Conservation (phyloP, 306 rosid species). For the Herpetospermum pedunculosum region DNA sequence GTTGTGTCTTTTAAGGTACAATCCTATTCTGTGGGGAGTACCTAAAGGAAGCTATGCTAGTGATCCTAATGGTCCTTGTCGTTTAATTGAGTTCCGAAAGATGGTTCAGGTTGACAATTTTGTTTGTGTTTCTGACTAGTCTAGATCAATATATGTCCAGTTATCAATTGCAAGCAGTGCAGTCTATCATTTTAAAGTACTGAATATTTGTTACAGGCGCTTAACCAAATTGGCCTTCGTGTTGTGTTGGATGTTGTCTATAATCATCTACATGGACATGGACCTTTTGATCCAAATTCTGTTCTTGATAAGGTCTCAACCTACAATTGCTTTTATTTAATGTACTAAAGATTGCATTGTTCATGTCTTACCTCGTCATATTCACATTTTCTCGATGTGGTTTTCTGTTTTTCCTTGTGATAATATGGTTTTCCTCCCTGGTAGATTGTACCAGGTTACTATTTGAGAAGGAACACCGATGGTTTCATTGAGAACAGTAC, state of each 20-base stretch:
- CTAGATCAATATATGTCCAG: background rate
- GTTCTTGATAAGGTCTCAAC: slow-evolving; percentile 78
- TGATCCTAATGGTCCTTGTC: slow-evolving; percentile 63
- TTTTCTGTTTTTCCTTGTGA: slow-evolving; percentile 14
- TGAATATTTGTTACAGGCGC: slow-evolving; percentile 48
- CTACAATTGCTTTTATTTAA: slow-evolving; percentile 9
- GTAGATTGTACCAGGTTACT: slow-evolving; percentile 98
- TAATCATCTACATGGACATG: slow-evolving; percentile 79
- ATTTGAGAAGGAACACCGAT: slow-evolving; percentile 79
- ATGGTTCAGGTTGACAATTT: slow-evolving; percentile 64
- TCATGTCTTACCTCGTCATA: slow-evolving; percentile 11
- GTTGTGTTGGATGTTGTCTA: slow-evolving; percentile 87
- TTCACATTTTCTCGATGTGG: slow-evolving; percentile 10
- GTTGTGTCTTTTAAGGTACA: slow-evolving; percentile 47
- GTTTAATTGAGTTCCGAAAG: slow-evolving; percentile 70
- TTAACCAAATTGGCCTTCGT: slow-evolving; percentile 61
- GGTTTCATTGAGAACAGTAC: slow-evolving; percentile 88
- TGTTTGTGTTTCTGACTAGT: background rate
- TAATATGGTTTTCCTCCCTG: slow-evolving; percentile 21
- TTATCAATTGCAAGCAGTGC: background rate
- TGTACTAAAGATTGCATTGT: slow-evolving; percentile 5
- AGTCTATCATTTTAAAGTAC: background rate
- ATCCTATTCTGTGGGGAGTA: slow-evolving; percentile 92
- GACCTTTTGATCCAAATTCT: slow-evolving; percentile 68
- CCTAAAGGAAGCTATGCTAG: slow-evolving; percentile 98